These are phyloP conservation scores for Larix kaempferi DNA, from an alignment of 75 land plant genomes.

Conservation along the genomic window DNA sequence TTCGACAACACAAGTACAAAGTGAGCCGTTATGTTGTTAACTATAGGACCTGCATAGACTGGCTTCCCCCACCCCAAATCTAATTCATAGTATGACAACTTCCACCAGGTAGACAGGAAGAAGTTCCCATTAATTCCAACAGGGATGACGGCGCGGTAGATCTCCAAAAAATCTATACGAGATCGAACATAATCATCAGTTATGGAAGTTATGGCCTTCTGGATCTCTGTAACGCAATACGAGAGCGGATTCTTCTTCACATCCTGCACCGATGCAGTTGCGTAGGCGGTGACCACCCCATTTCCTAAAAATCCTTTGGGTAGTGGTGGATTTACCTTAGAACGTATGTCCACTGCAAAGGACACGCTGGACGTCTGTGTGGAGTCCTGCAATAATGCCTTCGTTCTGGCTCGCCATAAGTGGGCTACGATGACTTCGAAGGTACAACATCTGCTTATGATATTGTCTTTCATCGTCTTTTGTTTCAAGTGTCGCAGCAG, in stretches of 20 bases:
- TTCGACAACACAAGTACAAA: no score
- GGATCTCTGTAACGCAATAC: conserved; percentile 32
- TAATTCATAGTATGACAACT: conserved; percentile 46
- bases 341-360: conserved; percentile 52
- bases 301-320: conserved; percentile 47
- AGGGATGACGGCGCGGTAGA: conserved; percentile 53
- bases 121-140: conserved; percentile 36
- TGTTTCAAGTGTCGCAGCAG: conserved; percentile 31
- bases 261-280: conserved; percentile 22
- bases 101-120: conserved; percentile 63
- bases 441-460: conserved; percentile 27
- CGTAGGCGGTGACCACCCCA: conserved; percentile 39
- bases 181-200: conserved; percentile 51
- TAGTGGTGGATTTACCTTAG: conserved; percentile 34
- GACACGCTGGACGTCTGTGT: conserved; percentile 25
- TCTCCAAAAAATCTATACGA: conserved; percentile 55
- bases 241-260: conserved; percentile 30
- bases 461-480: conserved; percentile 10
- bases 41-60: no score
- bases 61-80: conserved; percentile 63
- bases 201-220: conserved; percentile 26
- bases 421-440: conserved; percentile 51
- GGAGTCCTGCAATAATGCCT: conserved; percentile 27
- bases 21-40: no score
- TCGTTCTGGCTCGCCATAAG: conserved; percentile 43